phyloP scores from a whole-genome alignment of 2,329 filamentous ascomycete species.

The Anisogramma anomala region DNA sequence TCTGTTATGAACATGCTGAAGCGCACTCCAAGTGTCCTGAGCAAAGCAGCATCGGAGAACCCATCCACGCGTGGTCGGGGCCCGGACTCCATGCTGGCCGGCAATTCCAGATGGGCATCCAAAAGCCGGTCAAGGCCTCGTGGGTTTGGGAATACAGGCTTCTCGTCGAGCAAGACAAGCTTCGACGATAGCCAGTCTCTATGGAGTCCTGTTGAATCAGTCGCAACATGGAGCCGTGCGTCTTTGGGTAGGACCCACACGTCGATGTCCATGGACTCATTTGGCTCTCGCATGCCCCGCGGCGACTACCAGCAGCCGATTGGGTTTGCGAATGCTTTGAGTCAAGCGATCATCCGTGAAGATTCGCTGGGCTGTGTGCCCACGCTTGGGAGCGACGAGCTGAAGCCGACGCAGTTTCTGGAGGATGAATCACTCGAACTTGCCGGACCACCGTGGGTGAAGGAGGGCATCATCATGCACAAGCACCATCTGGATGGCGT shows the following conservation, averaged over 20 bases:
- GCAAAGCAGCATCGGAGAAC: slow-evolving; percentile 82
- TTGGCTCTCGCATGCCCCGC: slow-evolving; percentile 63
- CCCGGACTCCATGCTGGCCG: slow-evolving; percentile 41
- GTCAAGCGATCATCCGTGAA: slow-evolving; percentile 91
- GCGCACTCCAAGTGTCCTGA: slow-evolving; percentile 79
- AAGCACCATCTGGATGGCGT: slow-evolving; percentile 89
- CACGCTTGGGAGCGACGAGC: slow-evolving; percentile 48
- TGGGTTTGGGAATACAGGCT: slow-evolving; percentile 63
- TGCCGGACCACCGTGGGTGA: slow-evolving; percentile 91
- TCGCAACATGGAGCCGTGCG: slow-evolving; percentile 93
- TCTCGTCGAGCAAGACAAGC: slow-evolving; percentile 86
- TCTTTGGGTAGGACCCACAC: slow-evolving; percentile 85
- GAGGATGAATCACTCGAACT: slow-evolving; percentile 91
- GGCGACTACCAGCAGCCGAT: slow-evolving; percentile 92
- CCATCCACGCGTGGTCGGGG: slow-evolving; percentile 56
- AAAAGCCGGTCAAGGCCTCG: slow-evolving; percentile 76
- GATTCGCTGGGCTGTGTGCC: slow-evolving; percentile 43
- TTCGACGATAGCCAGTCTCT: slow-evolving; percentile 82
- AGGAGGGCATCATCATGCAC: slow-evolving; percentile 90
- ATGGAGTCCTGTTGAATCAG: slow-evolving; percentile 75
- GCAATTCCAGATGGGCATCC: slow-evolving; percentile 63
- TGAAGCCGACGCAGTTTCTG: slow-evolving; percentile 53
- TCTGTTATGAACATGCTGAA: slow-evolving; percentile 69
- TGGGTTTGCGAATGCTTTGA: slow-evolving; percentile 91
- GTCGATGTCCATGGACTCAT: slow-evolving; percentile 84